These are phyloP conservation scores for Bruguiera sexangula DNA, from an alignment of 345 rosid genomes.

Conservation along the genomic window DNA sequence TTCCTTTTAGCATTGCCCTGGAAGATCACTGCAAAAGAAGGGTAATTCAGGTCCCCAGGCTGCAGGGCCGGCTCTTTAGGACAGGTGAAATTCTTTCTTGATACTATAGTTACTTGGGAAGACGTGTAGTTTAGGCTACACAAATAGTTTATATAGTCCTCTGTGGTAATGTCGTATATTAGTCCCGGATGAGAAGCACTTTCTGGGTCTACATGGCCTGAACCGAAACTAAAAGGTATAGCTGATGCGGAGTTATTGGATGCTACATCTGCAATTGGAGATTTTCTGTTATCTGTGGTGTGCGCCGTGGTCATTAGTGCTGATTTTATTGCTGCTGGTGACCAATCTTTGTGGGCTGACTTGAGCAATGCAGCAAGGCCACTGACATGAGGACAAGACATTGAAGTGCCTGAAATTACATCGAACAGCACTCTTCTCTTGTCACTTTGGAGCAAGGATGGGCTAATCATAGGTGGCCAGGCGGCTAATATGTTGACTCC, in stretches of 20 bases:
- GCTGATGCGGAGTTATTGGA: conserved; percentile 18
- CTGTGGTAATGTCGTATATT: conserved; percentile 38
- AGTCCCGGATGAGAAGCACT: conserved; percentile 55
- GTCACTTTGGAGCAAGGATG: conserved; percentile 45
- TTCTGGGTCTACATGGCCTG: conserved; percentile 58
- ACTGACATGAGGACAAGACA: no score
- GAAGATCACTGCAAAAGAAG: conserved; percentile 53
- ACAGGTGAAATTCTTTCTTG: conserved; percentile 30
- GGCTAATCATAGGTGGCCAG: conserved; percentile 57
- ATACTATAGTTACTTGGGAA: conserved; percentile 30
- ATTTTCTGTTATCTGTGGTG: conserved; percentile 40
- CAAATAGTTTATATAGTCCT: conserved; percentile 40
- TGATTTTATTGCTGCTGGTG: conserved; percentile 81
- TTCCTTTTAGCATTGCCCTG: conserved; percentile 1
- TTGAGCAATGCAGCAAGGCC: conserved; percentile 73
- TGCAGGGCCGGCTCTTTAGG: conserved; percentile 11
- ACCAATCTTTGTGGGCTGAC: conserved; percentile 66
- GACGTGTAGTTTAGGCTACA: conserved; percentile 49
- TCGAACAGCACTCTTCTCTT: conserved; percentile 60
- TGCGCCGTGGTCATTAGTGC: conserved; percentile 87
- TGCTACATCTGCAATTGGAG: conserved; percentile 31
- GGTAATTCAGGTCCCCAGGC: conserved; percentile 54
- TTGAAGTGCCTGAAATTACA: conserved; percentile 35
- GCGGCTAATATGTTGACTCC: conserved; percentile 80
- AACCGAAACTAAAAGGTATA: conserved; percentile 45